These are phyloP conservation scores for Fusarium sp. DNA, from an alignment of 2,329 filamentous ascomycete species.

Conservation along the genomic window DNA sequence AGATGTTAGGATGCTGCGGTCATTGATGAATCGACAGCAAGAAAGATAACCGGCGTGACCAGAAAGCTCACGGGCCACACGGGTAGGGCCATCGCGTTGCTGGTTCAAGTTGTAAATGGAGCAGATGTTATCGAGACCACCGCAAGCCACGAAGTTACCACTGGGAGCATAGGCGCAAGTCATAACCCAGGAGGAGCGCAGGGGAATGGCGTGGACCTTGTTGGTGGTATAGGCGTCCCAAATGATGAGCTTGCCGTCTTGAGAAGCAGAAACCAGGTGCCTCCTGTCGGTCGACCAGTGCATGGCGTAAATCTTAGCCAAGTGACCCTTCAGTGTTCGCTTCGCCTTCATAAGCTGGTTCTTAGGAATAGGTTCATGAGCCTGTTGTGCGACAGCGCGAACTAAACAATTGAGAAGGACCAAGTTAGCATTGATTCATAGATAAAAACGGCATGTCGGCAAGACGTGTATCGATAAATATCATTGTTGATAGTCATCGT, in stretches of 20 bases:
- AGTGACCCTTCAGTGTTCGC: constrained; percentile 94
- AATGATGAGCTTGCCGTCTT: constrained; percentile 99
- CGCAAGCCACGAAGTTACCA: constrained; percentile 97
- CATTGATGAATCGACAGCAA: constrained; percentile 99
- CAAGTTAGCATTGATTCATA: constrained; percentile 39
- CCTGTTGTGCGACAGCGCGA: constrained; percentile 88
- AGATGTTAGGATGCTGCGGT: constrained; percentile 95
- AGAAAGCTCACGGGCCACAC: constrained; percentile 93
- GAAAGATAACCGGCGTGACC: constrained; percentile 97
- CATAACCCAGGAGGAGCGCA: constrained; percentile 99
- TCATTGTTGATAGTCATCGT: neutral
- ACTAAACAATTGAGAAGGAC: constrained; percentile 61
- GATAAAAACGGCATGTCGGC: neutral
- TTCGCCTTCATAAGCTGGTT: constrained; percentile 96
- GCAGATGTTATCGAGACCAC: constrained; percentile 99
- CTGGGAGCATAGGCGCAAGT: constrained; percentile 98
- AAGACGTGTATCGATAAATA: neutral
- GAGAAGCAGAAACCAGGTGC: constrained; percentile 96
- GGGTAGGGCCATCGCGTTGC: constrained; percentile 91
- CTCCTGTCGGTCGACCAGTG: constrained; percentile 99
- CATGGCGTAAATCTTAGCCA: constrained; percentile 99
- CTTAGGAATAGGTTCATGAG: constrained; percentile 89
- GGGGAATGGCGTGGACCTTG: constrained; percentile 97
- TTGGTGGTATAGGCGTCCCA: constrained; percentile 99
- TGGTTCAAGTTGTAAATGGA: constrained; percentile 99